Evolutionary conservation across 2,329 filamentous ascomycete species (phyloP).

Genomic region (Trichocomaceae sp.): DNA sequence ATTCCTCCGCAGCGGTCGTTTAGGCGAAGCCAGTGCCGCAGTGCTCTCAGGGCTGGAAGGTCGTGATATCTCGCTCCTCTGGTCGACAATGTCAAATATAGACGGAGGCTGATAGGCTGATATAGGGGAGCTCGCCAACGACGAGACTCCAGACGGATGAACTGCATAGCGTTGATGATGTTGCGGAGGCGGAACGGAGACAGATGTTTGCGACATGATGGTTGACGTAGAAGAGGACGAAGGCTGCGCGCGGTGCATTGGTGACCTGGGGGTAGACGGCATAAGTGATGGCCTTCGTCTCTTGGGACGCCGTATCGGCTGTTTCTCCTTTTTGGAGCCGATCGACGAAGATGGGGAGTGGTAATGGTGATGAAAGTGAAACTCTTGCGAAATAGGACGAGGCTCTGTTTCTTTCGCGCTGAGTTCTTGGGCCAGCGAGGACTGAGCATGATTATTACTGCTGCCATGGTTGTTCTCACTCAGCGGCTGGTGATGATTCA

Average conservation of each 20-base stretch:
- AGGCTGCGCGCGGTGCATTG: slow-evolving; percentile 20
- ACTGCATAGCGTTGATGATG: slow-evolving; percentile 25
- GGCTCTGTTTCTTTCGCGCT: slow-evolving; percentile 47
- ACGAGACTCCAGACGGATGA: slow-evolving; percentile 52
- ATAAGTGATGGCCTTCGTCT: slow-evolving; percentile 59
- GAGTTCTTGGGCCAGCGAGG: slow-evolving; percentile 64
- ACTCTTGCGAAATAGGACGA: slow-evolving; percentile 57
- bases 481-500: slow-evolving; percentile 60
- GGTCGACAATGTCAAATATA: slow-evolving; percentile 68
- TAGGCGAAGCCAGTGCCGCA: slow-evolving; percentile 51
- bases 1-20: slow-evolving; percentile 56
- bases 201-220: slow-evolving; percentile 58
- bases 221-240: slow-evolving; percentile 46
- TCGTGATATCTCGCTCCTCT: slow-evolving; percentile 59
- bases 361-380: slow-evolving; percentile 94
- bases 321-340: slow-evolving; percentile 41
- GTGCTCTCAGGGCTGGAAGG: slow-evolving; percentile 79
- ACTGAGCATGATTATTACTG: slow-evolving; percentile 27
- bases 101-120: slow-evolving; percentile 66
- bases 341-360: slow-evolving; percentile 57
- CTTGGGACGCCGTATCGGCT: slow-evolving; percentile 52
- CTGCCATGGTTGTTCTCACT: slow-evolving; percentile 15
- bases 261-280: slow-evolving; percentile 28
- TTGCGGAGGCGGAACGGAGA: slow-evolving; percentile 48
- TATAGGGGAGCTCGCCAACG: slow-evolving; percentile 71